Evolutionary conservation across 805 yeast species (phyloP), one percentile per base, ranked within the genome.

Genomic region (Candida michaelii): DNA sequence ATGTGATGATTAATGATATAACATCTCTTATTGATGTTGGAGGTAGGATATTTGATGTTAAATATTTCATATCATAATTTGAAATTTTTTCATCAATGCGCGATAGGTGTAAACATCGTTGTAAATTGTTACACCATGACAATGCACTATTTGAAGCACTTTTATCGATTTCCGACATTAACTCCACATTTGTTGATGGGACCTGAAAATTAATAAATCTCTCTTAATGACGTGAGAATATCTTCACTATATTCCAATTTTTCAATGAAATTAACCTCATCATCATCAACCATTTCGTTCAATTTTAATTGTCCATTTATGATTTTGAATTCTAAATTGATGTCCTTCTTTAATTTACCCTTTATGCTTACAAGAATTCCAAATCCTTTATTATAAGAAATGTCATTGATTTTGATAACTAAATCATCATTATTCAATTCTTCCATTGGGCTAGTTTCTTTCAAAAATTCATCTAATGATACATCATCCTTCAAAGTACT

Each of bases 231-330:
- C 33, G 53, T 48, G 4, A 51, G 36, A 1, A 68, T 31, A 49
- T 66, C 66, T 47, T 69, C 74, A 2, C 69, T 58, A 5, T 59
- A 21, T 15, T 59, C 54, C 24, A 70, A 56, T 4, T 54, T 57
- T 30, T 53, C 51, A 2, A 60, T 46, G 39, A 68, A 61, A 1
- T 36, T 43, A 11, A 41, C 37, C 16, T 44, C 27, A 17, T 40
- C 47, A 10, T 60, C 62, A 31, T 48, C 47, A 36, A 36, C 31
- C 31, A 25, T 27, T n/a, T 47, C 55, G 10, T 49, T 54, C 11
- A 16, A 7, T 23, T 37, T 32, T 7, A 58, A 49, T 19, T 45
- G 46, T 2, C 74, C 74, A 50, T 66, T 66, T 4, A 59, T 48
- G 18, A 68, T 66, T 36, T 44, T 53, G 40, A 68, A 54, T 4